Percentiles rank a stretch among this genome's conserved stretches.
Conservation (phyloP, 1,284 basidiomycete genomes). For the Caloboletus inedulis region DNA sequence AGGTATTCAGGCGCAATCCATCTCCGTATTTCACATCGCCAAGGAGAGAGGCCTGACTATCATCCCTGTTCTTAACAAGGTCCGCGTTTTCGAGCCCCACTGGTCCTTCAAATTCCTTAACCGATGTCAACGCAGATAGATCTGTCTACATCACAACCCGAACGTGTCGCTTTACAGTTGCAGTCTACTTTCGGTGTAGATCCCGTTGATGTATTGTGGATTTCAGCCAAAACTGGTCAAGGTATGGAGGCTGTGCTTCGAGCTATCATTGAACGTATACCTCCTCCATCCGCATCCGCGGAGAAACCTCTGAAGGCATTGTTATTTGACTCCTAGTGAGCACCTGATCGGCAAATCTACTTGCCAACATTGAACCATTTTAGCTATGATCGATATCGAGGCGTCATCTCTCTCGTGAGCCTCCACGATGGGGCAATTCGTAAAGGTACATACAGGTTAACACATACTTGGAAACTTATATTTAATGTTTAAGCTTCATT, state of each 20-base stretch:
- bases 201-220: conserved; percentile 67
- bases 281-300: conserved; percentile 59
- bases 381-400: conserved; percentile 95
- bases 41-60: conserved; percentile 80
- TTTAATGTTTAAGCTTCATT: neutral
- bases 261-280: conserved; percentile 81
- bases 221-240: conserved; percentile 91
- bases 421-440: conserved; percentile 65
- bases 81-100: conserved; percentile 28
- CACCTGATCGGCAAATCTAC: conserved; percentile 12
- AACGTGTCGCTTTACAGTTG: conserved; percentile 78
- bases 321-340: conserved; percentile 90
- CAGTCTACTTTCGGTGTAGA: conserved; percentile 78
- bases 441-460: conserved; percentile 48
- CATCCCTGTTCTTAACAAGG: conserved; percentile 95
- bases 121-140: conserved; percentile 62
- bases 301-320: conserved; percentile 75
- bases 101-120: conserved; percentile 3
- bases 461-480: neutral
- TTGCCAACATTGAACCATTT: conserved; percentile 6
- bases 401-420: conserved; percentile 91
- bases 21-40: conserved; percentile 92
- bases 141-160: conserved; percentile 81
- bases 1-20: conserved; percentile 96
- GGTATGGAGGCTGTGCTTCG: conserved; percentile 76